These are phyloP conservation scores for Clarireedia paspali DNA, from an alignment of 2,329 filamentous ascomycete genomes.

Conservation along the genomic window DNA sequence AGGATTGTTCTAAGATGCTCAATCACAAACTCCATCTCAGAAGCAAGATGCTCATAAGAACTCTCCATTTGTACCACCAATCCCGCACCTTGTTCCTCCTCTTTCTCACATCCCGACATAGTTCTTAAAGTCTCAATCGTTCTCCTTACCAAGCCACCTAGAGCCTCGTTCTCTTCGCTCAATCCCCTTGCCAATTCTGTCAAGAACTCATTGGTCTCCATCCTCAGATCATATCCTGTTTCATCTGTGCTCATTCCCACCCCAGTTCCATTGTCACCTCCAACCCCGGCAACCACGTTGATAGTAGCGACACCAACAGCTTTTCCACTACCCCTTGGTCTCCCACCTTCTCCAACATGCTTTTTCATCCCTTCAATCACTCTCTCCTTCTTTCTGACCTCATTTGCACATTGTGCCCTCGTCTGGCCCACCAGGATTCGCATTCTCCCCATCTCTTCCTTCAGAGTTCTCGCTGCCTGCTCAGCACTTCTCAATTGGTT, in stretches of 20 bases:
- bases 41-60: slow-evolving; percentile 57
- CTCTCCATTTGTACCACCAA: slow-evolving; percentile 24
- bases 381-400: slow-evolving; percentile 82
- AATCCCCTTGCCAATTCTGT: slow-evolving; percentile 75
- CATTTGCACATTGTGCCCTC: slow-evolving; percentile 78
- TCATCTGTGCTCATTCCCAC: slow-evolving; percentile 30
- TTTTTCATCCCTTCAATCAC: slow-evolving; percentile 85
- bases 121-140: slow-evolving; percentile 66
- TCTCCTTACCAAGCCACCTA: slow-evolving; percentile 64
- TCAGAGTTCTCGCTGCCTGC: slow-evolving; percentile 63
- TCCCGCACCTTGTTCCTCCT: slow-evolving; percentile 24
- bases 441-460: slow-evolving; percentile 74
- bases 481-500: slow-evolving; percentile 68
- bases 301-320: slow-evolving; percentile 50
- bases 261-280: slow-evolving; percentile 31
- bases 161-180: slow-evolving; percentile 84
- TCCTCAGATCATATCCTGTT: slow-evolving; percentile 61
- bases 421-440: slow-evolving; percentile 77
- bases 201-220: slow-evolving; percentile 87
- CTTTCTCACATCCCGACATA: slow-evolving; percentile 51
- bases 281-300: slow-evolving; percentile 46
- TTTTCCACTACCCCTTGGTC: slow-evolving; percentile 49
- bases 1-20: slow-evolving; percentile 76
- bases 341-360: slow-evolving; percentile 66
- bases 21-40: slow-evolving; percentile 69